A percentile compares a stretch with the other conserved stretches of the same genome.
Evolutionary conservation across 495 filamentous ascomycete species (phyloP).

Genomic region (Barbatosphaeria neglecta): DNA sequence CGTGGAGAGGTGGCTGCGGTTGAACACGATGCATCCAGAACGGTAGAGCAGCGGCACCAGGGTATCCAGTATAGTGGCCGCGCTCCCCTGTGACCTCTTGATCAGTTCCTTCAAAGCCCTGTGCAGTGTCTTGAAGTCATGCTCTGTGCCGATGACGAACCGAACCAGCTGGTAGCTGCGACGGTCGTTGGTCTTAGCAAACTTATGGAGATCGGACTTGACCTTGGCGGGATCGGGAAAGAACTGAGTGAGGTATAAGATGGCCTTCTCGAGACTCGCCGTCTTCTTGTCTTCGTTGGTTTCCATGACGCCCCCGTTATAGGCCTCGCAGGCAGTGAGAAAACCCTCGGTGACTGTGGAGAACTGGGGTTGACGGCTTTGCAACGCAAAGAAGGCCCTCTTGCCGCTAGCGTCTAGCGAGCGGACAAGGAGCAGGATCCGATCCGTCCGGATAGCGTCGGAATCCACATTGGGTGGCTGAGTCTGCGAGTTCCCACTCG

Average conservation of each 20-base stretch:
- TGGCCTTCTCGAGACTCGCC: conserved; percentile 50
- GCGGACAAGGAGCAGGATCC: conserved; percentile 68
- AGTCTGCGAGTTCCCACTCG: conserved; percentile 48
- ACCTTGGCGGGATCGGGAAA: conserved; percentile 61
- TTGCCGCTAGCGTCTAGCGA: conserved; percentile 68
- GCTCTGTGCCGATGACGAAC: conserved; percentile 74
- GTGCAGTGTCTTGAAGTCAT: conserved; percentile 81
- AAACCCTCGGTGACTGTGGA: conserved; percentile 59
- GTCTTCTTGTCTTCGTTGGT: conserved; percentile 58
- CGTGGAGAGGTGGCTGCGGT: conserved; percentile 81
- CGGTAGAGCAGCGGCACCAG: conserved; percentile 76
- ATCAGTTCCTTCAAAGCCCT: conserved; percentile 83
- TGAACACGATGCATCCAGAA: conserved; percentile 73
- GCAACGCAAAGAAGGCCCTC: conserved; percentile 81
- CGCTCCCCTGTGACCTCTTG: conserved; percentile 55
- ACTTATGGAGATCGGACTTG: conserved; percentile 68
- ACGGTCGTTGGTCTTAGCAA: conserved; percentile 84
- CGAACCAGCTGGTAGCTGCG: conserved; percentile 81
- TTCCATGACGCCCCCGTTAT: conserved; percentile 77
- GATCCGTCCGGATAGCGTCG: conserved; percentile 75
- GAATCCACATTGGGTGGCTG: conserved; percentile 46
- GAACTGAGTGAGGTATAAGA: conserved; percentile 57
- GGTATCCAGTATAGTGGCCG: conserved; percentile 57
- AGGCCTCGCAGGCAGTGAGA: conserved; percentile 70
- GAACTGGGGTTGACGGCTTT: conserved; percentile 58